Conservation (phyloP, 1,139 yeast genomes). For the Pichia sp. region DNA sequence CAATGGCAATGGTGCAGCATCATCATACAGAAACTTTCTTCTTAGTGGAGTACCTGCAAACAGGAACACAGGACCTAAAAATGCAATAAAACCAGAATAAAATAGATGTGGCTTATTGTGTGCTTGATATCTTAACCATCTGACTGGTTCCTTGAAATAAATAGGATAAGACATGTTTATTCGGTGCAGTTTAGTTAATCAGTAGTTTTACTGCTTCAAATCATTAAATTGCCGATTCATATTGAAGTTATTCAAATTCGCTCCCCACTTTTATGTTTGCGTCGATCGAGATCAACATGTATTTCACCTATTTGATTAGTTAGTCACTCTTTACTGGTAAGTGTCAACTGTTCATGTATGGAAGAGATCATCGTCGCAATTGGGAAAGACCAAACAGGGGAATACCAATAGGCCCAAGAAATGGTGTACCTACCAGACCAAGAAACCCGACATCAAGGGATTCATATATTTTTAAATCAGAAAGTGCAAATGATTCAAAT, state of each 20-base stretch:
- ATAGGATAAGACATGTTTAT: conserved; percentile 42
- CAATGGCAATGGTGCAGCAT: conserved; percentile 61
- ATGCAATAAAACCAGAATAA: conserved; percentile 61
- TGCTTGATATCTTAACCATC: conserved; percentile 74
- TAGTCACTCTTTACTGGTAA: not conserved
- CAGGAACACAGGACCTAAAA: conserved; percentile 58
- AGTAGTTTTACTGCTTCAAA: not conserved
- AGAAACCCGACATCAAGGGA: not conserved
- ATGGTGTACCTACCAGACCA: not conserved
- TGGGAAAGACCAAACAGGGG: not conserved
- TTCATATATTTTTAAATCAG: not conserved
- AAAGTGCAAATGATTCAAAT: not conserved
- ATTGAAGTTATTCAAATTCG: not conserved
- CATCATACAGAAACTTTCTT: conserved; percentile 59
- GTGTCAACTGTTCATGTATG: not conserved
- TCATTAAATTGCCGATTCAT: not conserved
- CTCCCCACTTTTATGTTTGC: not conserved
- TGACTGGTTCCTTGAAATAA: conserved; percentile 56
- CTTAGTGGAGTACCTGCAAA: conserved; percentile 62
- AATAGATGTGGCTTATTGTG: conserved; percentile 76
- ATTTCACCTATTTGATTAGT: not conserved
- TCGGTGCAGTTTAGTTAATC: not conserved
- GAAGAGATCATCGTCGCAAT: not conserved
- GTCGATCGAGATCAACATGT: not conserved
- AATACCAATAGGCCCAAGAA: not conserved